These are phyloP conservation scores for Tripterygium wilfordii DNA, from an alignment of 177 flowering plant species.

Conservation along the genomic window DNA sequence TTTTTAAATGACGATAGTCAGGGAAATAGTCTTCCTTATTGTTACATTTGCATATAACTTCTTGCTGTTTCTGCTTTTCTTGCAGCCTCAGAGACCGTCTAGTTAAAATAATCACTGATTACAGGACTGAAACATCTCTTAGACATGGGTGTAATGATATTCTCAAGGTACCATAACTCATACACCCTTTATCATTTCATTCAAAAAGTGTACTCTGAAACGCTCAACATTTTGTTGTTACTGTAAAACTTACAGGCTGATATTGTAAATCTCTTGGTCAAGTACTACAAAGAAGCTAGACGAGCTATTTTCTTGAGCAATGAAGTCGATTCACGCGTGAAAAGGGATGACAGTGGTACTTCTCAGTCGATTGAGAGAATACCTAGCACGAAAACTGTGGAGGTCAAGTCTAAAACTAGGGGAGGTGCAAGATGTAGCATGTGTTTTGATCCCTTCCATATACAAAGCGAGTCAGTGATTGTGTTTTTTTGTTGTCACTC, in stretches of 20 bases:
- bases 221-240: slow-evolving; percentile 2
- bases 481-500: slow-evolving; percentile 96
- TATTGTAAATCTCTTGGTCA: slow-evolving; percentile 75
- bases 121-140: slow-evolving; percentile 95
- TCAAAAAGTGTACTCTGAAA: neutral
- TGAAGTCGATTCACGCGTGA: slow-evolving; percentile 52
- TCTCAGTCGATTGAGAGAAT: slow-evolving; percentile 29
- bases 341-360: slow-evolving; percentile 33
- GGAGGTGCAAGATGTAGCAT: slow-evolving; percentile 90
- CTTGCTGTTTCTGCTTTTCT: neutral
- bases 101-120: slow-evolving; percentile 91
- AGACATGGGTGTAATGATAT: slow-evolving; percentile 97
- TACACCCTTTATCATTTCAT: neutral
- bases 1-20: neutral
- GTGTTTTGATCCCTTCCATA: slow-evolving; percentile 87
- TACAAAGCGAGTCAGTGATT: slow-evolving; percentile 59
- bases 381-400: slow-evolving; percentile 30
- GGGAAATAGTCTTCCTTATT: neutral
- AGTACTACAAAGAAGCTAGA: slow-evolving; percentile 85
- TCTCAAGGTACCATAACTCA: slow-evolving; percentile 57
- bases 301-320: slow-evolving; percentile 71
- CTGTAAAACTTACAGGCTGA: slow-evolving; percentile 56
- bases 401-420: slow-evolving; percentile 69
- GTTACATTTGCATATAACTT: neutral
- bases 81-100: slow-evolving; percentile 89